phyloP scores from a whole-genome alignment of 352 stramenopile genomes.

The Phytophthora crassamura region DNA sequence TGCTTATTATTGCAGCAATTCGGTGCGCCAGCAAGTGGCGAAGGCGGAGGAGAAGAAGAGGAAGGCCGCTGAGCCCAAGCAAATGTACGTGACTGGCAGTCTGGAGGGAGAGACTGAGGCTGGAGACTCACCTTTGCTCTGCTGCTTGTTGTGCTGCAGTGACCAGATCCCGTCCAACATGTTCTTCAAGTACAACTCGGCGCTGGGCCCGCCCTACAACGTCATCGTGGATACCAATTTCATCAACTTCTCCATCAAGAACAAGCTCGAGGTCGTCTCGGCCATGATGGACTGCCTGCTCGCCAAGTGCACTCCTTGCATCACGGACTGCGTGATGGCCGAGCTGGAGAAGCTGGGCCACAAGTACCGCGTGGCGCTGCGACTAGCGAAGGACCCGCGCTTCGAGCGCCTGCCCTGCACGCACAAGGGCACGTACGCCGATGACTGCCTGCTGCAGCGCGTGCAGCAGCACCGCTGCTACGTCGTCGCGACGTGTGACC shows the following conservation, averaged over 20 bases:
- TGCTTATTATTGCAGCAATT: conserved; percentile 53
- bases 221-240: conserved; percentile 99
- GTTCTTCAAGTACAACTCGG: conserved; percentile 99
- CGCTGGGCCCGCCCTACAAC: conserved; percentile 98
- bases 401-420: conserved; percentile 98
- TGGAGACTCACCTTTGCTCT: conserved; percentile 18
- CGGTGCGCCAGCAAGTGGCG: conserved; percentile 74
- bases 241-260: conserved; percentile 99
- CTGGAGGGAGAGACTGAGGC: background rate
- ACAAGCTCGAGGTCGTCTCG: conserved; percentile 99
- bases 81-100: conserved; percentile 77
- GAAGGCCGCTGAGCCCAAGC: conserved; percentile 91
- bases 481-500: conserved; percentile 99
- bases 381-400: conserved; percentile 97
- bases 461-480: conserved; percentile 98
- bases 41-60: conserved; percentile 90
- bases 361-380: conserved; percentile 96
- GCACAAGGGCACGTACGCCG: conserved; percentile 99
- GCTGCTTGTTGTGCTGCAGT: conserved; percentile 35
- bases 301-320: conserved; percentile 98
- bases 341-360: conserved; percentile 99
- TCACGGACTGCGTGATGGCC: conserved; percentile 99
- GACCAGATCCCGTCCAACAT: conserved; percentile 97
- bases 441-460: conserved; percentile 97
- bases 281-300: conserved; percentile 99